Base-by-base conservation (phyloP, 2,329 filamentous ascomycete genomes). In the Magnaporthiopsis incrustans region DNA sequence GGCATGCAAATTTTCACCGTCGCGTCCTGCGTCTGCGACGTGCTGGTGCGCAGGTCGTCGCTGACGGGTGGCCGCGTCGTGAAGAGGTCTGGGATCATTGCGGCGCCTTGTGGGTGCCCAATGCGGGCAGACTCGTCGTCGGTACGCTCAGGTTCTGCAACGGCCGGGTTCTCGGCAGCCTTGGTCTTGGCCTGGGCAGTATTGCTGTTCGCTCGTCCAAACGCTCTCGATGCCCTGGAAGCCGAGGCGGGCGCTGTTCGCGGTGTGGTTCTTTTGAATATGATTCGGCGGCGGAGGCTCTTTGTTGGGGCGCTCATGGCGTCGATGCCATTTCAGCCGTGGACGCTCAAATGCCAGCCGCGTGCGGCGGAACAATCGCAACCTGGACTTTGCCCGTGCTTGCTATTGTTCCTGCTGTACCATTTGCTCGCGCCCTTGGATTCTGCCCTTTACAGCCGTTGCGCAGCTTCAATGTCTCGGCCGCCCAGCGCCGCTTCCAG, bases 1-100 rank as follows among this genome's bases (percentile, higher is more conserved):
- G 89, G 88, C 35, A 92, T 76, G 70, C 90, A 90, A 70, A 84
- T 82, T 53, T 85, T 76, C 64, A 91, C 78, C 0, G 90, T 94
- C 64, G 85, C 79, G 65, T 89, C 82, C 75, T 96, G 91, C 33
- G 85, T 73, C 61, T 76, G 73, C 1, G 89, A 92, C 30, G 90
- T 90, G 66, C 84, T 78, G 5, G 92, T 95, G 61, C 77, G 73
- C 62, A 93, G 79, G 22, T 71, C 67, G 71, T 96, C 92, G 64
- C 78, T 79, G 68, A 96, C 84, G 25, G 80, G 79, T 15, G 90
- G 88, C 57, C 77, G 76, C 22, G 73, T 75, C 10, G 80, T 84
- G 74, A 88, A 89, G 64, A 89, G 75, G 60, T 78, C 77, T 25
- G 86, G 85, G 35, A 88, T 71, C 73, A 74, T 75, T 64, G 66